These are phyloP conservation scores for Vitis amurensis DNA, from an alignment of 164 flowering plant species.

Conservation along the genomic window DNA sequence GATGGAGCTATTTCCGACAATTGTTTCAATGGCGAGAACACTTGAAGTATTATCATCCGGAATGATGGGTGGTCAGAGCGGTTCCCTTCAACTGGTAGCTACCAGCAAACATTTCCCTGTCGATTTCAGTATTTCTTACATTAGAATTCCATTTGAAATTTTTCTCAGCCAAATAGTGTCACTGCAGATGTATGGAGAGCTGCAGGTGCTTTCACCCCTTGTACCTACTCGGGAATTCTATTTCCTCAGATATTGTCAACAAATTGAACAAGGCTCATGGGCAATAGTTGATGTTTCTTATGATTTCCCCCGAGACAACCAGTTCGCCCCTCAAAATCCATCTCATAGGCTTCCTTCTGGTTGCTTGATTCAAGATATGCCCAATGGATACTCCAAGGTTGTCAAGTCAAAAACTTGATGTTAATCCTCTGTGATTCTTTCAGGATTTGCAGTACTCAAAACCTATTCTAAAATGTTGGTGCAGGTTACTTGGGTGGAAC, in stretches of 20 bases:
- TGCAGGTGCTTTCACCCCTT: slow-evolving; percentile 46
- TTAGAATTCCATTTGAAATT: neutral
- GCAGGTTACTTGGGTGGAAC: slow-evolving; percentile 70
- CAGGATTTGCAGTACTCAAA: neutral
- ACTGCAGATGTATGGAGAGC: slow-evolving; percentile 49
- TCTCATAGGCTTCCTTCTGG: slow-evolving; percentile 59
- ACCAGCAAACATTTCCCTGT: neutral
- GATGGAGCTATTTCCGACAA: slow-evolving; percentile 54
- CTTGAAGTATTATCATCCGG: slow-evolving; percentile 51
- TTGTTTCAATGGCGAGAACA: slow-evolving; percentile 46
- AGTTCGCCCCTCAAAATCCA: slow-evolving; percentile 26
- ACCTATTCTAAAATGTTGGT: slow-evolving; percentile 7
- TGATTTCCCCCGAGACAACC: slow-evolving; percentile 37
- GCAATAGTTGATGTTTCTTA: slow-evolving; percentile 51
- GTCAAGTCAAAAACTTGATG: neutral
- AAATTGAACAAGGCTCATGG: slow-evolving; percentile 48
- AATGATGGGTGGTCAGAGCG: slow-evolving; percentile 33
- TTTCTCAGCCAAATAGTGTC: neutral
- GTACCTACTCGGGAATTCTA: slow-evolving; percentile 42
- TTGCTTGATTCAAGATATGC: slow-evolving; percentile 63
- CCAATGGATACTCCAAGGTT: slow-evolving; percentile 64
- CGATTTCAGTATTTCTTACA: neutral
- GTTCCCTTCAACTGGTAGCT: slow-evolving; percentile 46
- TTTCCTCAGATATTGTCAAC: slow-evolving; percentile 48
- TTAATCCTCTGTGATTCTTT: neutral